Conservation (phyloP, 2,329 filamentous ascomycete species). For the Emericellopsis atlantica region DNA sequence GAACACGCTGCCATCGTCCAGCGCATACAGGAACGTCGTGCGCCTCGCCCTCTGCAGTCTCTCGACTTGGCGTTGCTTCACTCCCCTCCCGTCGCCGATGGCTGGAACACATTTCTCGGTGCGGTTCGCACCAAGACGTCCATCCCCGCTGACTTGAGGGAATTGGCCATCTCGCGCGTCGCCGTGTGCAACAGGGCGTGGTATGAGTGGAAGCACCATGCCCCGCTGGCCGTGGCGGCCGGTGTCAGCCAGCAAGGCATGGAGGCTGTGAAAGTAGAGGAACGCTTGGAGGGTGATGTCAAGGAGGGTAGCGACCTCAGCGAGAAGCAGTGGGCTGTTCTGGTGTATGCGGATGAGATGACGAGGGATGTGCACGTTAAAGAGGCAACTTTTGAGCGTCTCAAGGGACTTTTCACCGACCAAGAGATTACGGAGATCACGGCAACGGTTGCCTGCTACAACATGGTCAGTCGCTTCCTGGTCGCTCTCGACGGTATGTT, state of each 20-base stretch:
- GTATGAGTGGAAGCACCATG: conserved; percentile 78
- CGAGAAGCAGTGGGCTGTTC: conserved; percentile 52
- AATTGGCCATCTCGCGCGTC: conserved; percentile 71
- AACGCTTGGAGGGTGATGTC: conserved; percentile 6
- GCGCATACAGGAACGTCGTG: conserved; percentile 52
- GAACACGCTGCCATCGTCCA: conserved; percentile 45
- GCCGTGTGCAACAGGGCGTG: conserved; percentile 69
- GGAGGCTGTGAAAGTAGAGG: conserved; percentile 24
- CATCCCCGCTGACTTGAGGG: conserved; percentile 45
- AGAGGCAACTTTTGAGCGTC: conserved; percentile 51
- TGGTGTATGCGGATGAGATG: conserved; percentile 74
- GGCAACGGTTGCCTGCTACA: conserved; percentile 64
- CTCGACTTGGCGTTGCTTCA: conserved; percentile 70
- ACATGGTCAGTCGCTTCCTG: conserved; percentile 73
- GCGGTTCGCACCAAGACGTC: conserved; percentile 43
- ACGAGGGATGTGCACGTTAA: conserved; percentile 58
- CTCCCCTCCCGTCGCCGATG: conserved; percentile 60
- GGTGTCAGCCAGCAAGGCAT: conserved; percentile 42
- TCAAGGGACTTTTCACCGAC: conserved; percentile 52
- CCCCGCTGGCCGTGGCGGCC: conserved; percentile 48
- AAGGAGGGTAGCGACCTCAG: conserved; percentile 25
- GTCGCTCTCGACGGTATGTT: conserved; percentile 65
- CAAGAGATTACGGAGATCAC: conserved; percentile 72
- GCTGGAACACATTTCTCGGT: conserved; percentile 60
- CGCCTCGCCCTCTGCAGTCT: conserved; percentile 56